Base-by-base conservation (phyloP, 2,329 filamentous ascomycete species). In the Talaromyces sp. region DNA sequence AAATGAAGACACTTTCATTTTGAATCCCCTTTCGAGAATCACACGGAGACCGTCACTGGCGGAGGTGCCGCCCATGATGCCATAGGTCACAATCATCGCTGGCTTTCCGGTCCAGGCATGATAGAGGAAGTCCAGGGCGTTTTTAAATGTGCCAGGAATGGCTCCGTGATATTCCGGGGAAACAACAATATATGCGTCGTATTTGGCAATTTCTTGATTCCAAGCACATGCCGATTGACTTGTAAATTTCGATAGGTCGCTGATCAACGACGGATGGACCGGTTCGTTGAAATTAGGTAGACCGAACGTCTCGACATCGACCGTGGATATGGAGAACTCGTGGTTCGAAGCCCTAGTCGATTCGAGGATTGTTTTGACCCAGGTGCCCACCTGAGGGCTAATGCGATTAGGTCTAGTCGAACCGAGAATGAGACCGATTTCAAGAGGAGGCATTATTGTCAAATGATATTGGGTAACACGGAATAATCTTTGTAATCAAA, bases 1-100 rank as follows among this genome's bases (percentile, higher is more conserved):
- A 13, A 27, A 59, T 59, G 56, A 59, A 29, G 56, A 29, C 5
- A 59, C 56, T 59, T 59, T 40, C 73, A 77, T 73, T 8, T 64
- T 58, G 4, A 76, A 51, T 34, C 40, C 59, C 1, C 67, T 73
- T n/a, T 68, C 49, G 8, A 75, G 67, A 17, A 76, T 71, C 36
- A 71, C 58, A 25, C 66, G 68, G 64, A 77, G 66, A 38, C 73
- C 70, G 11, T 17, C 69, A 1, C 69, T 70, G 3, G 69, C 69
- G 31, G 73, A 72, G 43, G 25, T 3, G 19, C 59, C 59, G 19
- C 59, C 59, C 40, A 49, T 53, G 25, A 36, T 61, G 15, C 43
- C 59, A 53, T 61, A 61, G 15, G 59, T 61, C 59, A 61, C 59
- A 49, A 61, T 38, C 59, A 53, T 53, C 2, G 43, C 59, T 49